Conservation (phyloP, 257 asterid species). For the Nyctanthes arbortristis region DNA sequence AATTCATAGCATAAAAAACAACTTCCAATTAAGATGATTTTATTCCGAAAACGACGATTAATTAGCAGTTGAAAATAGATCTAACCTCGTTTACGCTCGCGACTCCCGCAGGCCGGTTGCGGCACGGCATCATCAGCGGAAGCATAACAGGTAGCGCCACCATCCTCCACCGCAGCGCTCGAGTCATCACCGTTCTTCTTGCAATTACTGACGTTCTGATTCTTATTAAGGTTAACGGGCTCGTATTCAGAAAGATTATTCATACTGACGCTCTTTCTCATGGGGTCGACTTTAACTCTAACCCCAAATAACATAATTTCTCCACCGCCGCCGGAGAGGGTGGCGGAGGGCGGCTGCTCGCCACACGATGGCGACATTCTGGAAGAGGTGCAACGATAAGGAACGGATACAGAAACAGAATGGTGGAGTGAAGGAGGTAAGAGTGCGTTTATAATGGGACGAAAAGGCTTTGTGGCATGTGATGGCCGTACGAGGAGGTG, state of each 20-base stretch:
- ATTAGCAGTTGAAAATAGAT: conserved; percentile 18
- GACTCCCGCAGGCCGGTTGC: conserved; percentile 45
- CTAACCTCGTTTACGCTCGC: conserved; percentile 94
- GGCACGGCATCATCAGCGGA: conserved; percentile 76
- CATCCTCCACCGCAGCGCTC: conserved; percentile 34
- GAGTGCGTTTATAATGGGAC: conserved; percentile 34
- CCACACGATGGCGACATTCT: conserved; percentile 39
- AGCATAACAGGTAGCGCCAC: conserved; percentile 44
- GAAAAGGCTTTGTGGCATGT: conserved; percentile 23
- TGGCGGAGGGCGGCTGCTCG: conserved; percentile 25
- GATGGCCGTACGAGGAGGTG: conserved; percentile 43
- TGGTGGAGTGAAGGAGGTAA: conserved; percentile 14
- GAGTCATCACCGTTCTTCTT: conserved; percentile 19
- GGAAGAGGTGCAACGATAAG: neutral
- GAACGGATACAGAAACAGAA: conserved; percentile 20
- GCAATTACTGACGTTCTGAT: conserved; percentile 1
- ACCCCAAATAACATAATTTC: conserved; percentile 87
- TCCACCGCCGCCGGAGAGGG: conserved; percentile 35
- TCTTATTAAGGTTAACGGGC: conserved; percentile 27
- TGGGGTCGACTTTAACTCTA: conserved; percentile 74
- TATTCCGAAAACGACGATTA: neutral
- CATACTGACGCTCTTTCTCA: conserved; percentile 94
- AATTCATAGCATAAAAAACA: no score
- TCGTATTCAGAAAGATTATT: conserved; percentile 71
- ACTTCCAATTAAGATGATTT: no score